Base-by-base conservation (phyloP, 2,329 filamentous ascomycete genomes). In the Colletotrichum euphorbiae region DNA sequence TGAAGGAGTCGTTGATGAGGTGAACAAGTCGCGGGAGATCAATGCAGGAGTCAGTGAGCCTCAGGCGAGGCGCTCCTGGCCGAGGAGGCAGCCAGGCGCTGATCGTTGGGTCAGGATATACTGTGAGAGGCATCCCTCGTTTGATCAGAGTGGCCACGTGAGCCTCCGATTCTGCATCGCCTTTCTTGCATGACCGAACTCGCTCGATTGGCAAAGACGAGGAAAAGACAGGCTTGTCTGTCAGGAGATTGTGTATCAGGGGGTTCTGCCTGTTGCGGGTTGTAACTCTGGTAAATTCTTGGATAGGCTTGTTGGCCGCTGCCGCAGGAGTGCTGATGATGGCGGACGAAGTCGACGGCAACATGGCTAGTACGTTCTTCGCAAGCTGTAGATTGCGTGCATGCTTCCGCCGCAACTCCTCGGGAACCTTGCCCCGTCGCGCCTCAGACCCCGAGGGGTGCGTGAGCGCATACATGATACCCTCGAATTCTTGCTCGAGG, bases 1-100 rank as follows among this genome's bases (percentile, higher is more conserved):
- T 88, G 77, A 99, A 99, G 0, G 94, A 98, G 77, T 99, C 93
- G 72, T 99, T 93, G 71, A 99, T 98, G 3, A 99, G 83, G 73
- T 95, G 85, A 0, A 97, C 88, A 1, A 99, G 86, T 6, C 94
- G 90, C 3, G 91, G 87, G 19, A 98, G 86, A 76, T 98, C 92
- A 74, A 99, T 92, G 55, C 89, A 89, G 0, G 90, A 89, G 77
- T 98, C 93, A 1, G 91, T 92, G 3, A 98, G 83, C 40, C 87
- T 88, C 51, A 97, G 83, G 6, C 87, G 85, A 3, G 87, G 84
- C 3, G 81, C 80, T 15, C 88, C 88, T 1, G 85, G 85, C 13
- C 82, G 80, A 0, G 91, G 90, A 19, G 91, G 88, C 42, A 80
- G 81, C 95, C 95, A 98, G 3, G 87, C 86, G 5, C 82, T 78